A percentile compares a stretch with the other conserved stretches of the same genome.
Conservation (phyloP, 331 rosid genomes). For the Acacia pycnantha region DNA sequence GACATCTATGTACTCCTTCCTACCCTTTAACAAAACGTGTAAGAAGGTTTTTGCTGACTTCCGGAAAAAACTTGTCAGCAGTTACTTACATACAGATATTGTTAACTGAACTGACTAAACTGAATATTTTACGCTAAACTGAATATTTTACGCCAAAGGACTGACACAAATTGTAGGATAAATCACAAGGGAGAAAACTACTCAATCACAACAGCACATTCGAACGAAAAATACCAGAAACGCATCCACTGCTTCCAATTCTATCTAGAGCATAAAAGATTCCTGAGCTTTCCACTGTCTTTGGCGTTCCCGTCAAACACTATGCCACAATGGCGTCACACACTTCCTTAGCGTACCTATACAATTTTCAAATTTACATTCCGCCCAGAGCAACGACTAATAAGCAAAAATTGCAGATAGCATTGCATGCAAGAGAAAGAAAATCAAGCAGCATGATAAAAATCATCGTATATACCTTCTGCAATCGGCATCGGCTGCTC, state of each 20-base stretch:
- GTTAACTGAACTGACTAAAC: not conserved
- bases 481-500: slow-evolving; percentile 95
- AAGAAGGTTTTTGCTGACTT: not conserved
- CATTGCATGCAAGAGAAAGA: slow-evolving; percentile 8
- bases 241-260: slow-evolving; percentile 92
- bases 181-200: slow-evolving; percentile 3
- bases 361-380: slow-evolving; percentile 23
- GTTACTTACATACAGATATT: not conserved
- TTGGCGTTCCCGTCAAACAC: slow-evolving; percentile 95
- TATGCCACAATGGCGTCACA: slow-evolving; percentile 91
- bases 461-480: slow-evolving; percentile 54
- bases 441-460: not conserved
- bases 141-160: not conserved
- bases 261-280: slow-evolving; percentile 89
- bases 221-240: slow-evolving; percentile 64
- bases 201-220: slow-evolving; percentile 11
- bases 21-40: not conserved
- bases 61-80: not conserved
- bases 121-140: too few relatives aligned
- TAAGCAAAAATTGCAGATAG: not conserved
- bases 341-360: slow-evolving; percentile 84
- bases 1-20: not conserved
- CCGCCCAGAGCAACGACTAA: not conserved
- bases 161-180: slow-evolving; percentile 23
- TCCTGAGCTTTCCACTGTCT: slow-evolving; percentile 99